A percentile compares a stretch with the other conserved stretches of the same genome.
phyloP scores from a whole-genome alignment of 2,329 filamentous ascomycete genomes.

The Gnomoniopsis sp. region DNA sequence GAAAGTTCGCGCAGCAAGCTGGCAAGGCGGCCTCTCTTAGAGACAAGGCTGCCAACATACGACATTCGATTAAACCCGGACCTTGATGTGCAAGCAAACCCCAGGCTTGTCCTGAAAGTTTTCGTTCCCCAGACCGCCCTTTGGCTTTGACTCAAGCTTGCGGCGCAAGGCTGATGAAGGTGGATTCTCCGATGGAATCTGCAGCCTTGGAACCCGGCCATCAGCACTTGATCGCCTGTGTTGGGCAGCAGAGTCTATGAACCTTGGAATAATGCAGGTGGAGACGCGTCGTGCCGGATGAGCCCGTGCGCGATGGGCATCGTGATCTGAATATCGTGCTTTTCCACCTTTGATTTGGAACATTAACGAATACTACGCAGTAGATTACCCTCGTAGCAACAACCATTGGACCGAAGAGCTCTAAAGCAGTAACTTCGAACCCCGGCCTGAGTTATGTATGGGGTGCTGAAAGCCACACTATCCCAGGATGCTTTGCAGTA shows the following conservation, averaged over 20 bases:
- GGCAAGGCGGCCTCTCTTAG: background rate
- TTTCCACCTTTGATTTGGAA: too few relatives aligned
- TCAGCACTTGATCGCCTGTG: background rate
- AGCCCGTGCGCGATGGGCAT: too few relatives aligned
- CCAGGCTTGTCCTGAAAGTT: background rate
- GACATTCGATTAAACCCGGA: background rate
- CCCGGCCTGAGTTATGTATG: too few relatives aligned
- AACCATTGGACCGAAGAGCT: too few relatives aligned
- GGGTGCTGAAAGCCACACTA: too few relatives aligned
- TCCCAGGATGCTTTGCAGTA: too few relatives aligned
- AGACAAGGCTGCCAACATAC: background rate
- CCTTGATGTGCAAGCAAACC: background rate
- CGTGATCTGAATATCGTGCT: too few relatives aligned
- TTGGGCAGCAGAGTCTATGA: too few relatives aligned
- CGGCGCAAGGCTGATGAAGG: background rate
- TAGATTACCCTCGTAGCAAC: too few relatives aligned
- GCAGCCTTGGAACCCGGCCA: background rate
- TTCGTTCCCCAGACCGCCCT: background rate
- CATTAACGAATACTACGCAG: too few relatives aligned
- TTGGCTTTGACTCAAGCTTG: background rate
- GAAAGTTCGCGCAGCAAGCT: background rate
- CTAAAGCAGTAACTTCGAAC: too few relatives aligned
- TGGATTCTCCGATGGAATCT: background rate
- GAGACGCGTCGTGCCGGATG: background rate
- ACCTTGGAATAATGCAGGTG: background rate